These are phyloP conservation scores for Didymellaceae sp. DNA, from an alignment of 2,329 filamentous ascomycete species.

Conservation along the genomic window DNA sequence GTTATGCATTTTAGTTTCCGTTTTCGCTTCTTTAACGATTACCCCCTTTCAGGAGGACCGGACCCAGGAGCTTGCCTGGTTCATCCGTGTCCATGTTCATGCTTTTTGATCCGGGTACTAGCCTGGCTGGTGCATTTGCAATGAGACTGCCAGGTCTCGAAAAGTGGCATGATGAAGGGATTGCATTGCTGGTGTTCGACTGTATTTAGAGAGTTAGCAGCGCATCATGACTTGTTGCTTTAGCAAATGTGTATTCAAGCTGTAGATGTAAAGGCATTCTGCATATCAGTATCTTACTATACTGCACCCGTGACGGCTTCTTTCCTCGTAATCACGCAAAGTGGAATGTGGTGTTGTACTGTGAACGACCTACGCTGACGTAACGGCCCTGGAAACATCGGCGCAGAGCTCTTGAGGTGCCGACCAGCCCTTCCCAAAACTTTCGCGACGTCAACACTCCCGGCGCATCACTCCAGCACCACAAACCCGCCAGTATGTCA, in stretches of 20 bases:
- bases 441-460: conserved; percentile 29
- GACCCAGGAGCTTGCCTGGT: conserved; percentile 30
- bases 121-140: conserved; percentile 28
- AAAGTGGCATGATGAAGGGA: conserved; percentile 19
- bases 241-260: not conserved
- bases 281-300: too few relatives aligned
- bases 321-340: too few relatives aligned
- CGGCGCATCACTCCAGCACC: conserved; percentile 8
- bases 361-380: not conserved
- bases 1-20: conserved; percentile 8
- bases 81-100: conserved; percentile 37
- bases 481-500: conserved; percentile 14
- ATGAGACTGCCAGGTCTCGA: conserved; percentile 20
- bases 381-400: conserved; percentile 3
- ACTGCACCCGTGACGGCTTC: too few relatives aligned
- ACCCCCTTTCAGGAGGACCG: conserved; percentile 43
- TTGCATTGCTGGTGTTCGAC: conserved; percentile 14
- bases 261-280: too few relatives aligned
- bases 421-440: conserved; percentile 30
- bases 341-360: too few relatives aligned
- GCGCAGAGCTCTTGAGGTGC: conserved; percentile 6
- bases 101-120: conserved; percentile 40
- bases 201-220: not conserved
- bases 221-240: not conserved
- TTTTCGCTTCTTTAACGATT: conserved; percentile 39